A percentile compares a stretch with the other conserved stretches of the same genome.
phyloP scores from a whole-genome alignment of 176 grass and related monocot species.

The Aegilops bicornis region DNA sequence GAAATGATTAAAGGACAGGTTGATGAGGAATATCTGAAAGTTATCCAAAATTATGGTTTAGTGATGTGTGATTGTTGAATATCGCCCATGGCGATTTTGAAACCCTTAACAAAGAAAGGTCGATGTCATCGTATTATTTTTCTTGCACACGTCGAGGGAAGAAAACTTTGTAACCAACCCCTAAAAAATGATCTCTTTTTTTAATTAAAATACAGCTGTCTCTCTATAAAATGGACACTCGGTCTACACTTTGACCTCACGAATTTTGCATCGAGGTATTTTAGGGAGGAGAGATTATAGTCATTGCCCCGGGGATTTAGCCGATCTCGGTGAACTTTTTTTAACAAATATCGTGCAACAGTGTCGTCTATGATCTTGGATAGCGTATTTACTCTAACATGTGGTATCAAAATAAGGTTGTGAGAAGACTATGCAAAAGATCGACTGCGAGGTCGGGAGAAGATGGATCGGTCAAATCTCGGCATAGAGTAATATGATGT shows the following conservation, averaged over 20 bases:
- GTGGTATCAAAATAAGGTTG: too few species aligned
- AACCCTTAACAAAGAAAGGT: neutral
- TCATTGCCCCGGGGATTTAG: too few species aligned
- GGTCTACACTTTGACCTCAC: neutral
- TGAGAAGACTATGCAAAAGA: too few species aligned
- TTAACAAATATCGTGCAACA: too few species aligned
- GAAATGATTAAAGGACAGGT: slow-evolving; percentile 30
- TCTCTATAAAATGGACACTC: neutral
- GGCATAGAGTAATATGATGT: too few species aligned
- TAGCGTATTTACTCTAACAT: too few species aligned
- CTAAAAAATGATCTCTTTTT: neutral
- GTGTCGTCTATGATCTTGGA: too few species aligned
- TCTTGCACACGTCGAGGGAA: neutral
- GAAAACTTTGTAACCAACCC: neutral
- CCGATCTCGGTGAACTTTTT: too few species aligned
- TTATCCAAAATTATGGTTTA: neutral
- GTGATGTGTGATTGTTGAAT: neutral
- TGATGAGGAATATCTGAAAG: neutral
- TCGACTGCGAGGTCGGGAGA: too few species aligned
- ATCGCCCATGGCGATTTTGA: neutral
- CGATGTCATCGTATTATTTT: neutral
- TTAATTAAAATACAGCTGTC: too few species aligned
- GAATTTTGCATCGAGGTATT: neutral
- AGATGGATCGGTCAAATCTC: too few species aligned
- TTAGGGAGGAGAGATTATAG: too few species aligned